Evolutionary conservation across 2,329 filamentous ascomycete species (phyloP).

Genomic region (Alternaria infectoria): DNA sequence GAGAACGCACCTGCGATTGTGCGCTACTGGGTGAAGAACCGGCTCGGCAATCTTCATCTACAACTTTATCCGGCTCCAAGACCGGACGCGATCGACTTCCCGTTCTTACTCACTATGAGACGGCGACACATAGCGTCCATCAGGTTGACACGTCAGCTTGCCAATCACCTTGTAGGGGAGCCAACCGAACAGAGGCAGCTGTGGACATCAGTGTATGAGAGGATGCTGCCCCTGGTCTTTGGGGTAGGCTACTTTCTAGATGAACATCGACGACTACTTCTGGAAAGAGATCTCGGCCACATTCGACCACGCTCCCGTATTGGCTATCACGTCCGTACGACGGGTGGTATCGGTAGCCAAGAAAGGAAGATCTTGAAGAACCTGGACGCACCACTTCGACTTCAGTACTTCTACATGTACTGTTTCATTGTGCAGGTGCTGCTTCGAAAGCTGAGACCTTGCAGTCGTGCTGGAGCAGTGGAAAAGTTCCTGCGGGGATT

Average conservation of each 20-base stretch:
- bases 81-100: conserved; percentile 38
- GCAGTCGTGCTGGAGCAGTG: conserved; percentile 35
- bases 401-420: conserved; percentile 49
- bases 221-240: conserved; percentile 47
- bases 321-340: conserved; percentile 45
- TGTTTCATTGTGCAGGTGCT: conserved; percentile 46
- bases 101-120: conserved; percentile 44
- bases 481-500: conserved; percentile 42
- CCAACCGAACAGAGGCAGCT: conserved; percentile 37
- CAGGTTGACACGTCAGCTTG: conserved; percentile 42
- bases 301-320: conserved; percentile 42
- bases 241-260: conserved; percentile 47
- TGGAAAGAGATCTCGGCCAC: conserved; percentile 43
- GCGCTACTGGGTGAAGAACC: conserved; percentile 44
- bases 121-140: conserved; percentile 45
- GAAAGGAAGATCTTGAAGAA: conserved; percentile 39
- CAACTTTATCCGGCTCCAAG: conserved; percentile 44
- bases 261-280: conserved; percentile 39
- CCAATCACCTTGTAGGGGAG: conserved; percentile 41
- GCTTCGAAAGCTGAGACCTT: conserved; percentile 39
- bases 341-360: conserved; percentile 32
- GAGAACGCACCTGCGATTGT: conserved; percentile 42
- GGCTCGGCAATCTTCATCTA: conserved; percentile 42
- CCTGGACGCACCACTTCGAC: conserved; percentile 40
- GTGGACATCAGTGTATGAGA: conserved; percentile 46